Conservation (phyloP, 371 early-diverging fungal species). For the Blakeslea trispora region DNA sequence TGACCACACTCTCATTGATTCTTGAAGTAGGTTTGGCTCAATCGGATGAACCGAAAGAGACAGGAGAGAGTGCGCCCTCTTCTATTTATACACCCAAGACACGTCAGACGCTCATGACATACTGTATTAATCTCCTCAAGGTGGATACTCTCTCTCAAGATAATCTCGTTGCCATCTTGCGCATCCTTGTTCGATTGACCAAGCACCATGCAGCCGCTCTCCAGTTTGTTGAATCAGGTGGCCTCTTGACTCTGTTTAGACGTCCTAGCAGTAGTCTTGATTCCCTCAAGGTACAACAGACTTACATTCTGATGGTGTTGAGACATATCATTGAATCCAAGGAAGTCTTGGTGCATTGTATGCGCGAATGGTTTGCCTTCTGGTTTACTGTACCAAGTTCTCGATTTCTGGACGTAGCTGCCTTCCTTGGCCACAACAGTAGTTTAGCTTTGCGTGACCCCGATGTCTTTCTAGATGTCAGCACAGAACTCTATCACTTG, state of each 20-base stretch:
- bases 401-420: constrained; percentile 1
- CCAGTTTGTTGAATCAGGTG: constrained; percentile 61
- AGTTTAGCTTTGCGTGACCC: constrained; percentile 18
- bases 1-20: constrained; percentile 59
- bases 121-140: constrained; percentile 42
- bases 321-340: constrained; percentile 80
- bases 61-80: constrained; percentile 3
- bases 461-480: constrained; percentile 11
- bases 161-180: constrained; percentile 58
- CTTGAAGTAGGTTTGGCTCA: constrained; percentile 59
- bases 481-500: constrained; percentile 11
- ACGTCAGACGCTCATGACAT: constrained; percentile 17
- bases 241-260: constrained; percentile 57
- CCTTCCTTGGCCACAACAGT: constrained; percentile 11
- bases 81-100: constrained; percentile 10
- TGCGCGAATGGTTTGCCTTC: constrained; percentile 69
- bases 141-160: constrained; percentile 45
- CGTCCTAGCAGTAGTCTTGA: constrained; percentile 39
- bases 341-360: constrained; percentile 54
- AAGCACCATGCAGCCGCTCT: constrained; percentile 57
- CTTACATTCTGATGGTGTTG: constrained; percentile 72
- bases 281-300: constrained; percentile 62
- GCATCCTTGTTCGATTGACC: constrained; percentile 77
- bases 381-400: constrained; percentile 26
- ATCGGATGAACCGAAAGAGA: constrained; percentile 52